Evolutionary conservation across 805 yeast genomes (phyloP), one percentile per base, ranked within the genome.

Genomic region (Saccharomycopsis schoenii): DNA sequence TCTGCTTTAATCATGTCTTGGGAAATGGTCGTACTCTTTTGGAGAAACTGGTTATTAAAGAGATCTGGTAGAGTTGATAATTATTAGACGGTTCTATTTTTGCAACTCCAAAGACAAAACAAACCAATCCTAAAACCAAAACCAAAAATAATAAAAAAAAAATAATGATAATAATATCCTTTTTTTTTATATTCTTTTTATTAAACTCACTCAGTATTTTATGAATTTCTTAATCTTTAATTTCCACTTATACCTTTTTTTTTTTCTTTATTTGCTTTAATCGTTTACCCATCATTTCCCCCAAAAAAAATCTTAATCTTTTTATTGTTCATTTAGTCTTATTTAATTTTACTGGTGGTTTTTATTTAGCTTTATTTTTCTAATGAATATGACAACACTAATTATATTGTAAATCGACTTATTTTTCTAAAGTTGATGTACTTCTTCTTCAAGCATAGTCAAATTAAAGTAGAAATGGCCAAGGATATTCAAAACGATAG

Each of bases 1-100:
- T 79, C 87, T 41, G 82, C 93, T 1, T 75, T 93, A 52, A 63
- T 91, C 11, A 91, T 94, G 97, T 87, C 88, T 1, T 91, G 97
- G 96, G 83, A 84, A 62, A 88, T 89, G 88, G 57, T 76, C 6
- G 74, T 91, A 15, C 80, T 90, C 69, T 77, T 84, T 57, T 76
- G 85, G 73, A 85, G 80, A 68, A 83, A 82, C 65, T 62, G 64
- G 64, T 42, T 62, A 47, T 47, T 47, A 24, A 47, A 47, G 52
- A 47, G 52, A 47, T 47, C 52, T 24, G 12, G 11, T 8, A 8
- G 21, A 47, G 8, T 10, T 24, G 41, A 47, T 47, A 47, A 9
- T 17, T 3, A 10, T 25, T 21, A n/a, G 15, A 21, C 15, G 4
- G 34, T 47, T 47, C 21, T 12, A 21, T 2, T 21, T 24, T 21